phyloP scores from a whole-genome alignment of 805 yeast genomes.

The Wickerhamiella shivajii region DNA sequence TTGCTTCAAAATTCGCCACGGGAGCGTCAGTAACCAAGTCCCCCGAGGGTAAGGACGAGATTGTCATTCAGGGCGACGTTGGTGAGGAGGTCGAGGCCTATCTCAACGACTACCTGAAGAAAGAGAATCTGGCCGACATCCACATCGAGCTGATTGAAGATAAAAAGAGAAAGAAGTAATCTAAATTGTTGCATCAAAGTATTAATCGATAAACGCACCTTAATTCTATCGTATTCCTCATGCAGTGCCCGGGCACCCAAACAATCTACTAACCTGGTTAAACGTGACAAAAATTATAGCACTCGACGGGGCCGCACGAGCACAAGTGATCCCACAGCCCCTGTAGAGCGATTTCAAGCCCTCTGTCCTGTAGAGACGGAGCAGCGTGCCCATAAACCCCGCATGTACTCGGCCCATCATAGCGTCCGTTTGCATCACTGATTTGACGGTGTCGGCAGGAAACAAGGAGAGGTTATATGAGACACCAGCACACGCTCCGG shows the following conservation, averaged over 20 bases:
- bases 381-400: constrained; percentile 29
- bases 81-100: constrained; percentile 79
- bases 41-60: constrained; percentile 83
- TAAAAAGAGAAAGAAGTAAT: constrained; percentile 51
- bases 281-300: constrained; percentile 74
- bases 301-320: constrained; percentile 79
- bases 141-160: constrained; percentile 84
- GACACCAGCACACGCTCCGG: constrained; percentile 83
- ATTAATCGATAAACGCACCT: background rate
- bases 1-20: constrained; percentile 89
- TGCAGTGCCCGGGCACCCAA: background rate
- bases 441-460: constrained; percentile 85
- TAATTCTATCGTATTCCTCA: too few relatives aligned
- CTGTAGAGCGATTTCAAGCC: constrained; percentile 66
- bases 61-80: constrained; percentile 88
- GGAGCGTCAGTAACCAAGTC: constrained; percentile 87
- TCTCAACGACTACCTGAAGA: constrained; percentile 53
- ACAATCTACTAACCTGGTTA: constrained; percentile 29
- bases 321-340: constrained; percentile 70
- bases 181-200: background rate
- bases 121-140: constrained; percentile 68
- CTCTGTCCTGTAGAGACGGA: constrained; percentile 30
- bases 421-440: constrained; percentile 60
- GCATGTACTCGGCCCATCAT: constrained; percentile 24
- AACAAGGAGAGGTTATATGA: constrained; percentile 65